Conservation (phyloP, 2,329 filamentous ascomycete species). For the Triangularia verruculosa region DNA sequence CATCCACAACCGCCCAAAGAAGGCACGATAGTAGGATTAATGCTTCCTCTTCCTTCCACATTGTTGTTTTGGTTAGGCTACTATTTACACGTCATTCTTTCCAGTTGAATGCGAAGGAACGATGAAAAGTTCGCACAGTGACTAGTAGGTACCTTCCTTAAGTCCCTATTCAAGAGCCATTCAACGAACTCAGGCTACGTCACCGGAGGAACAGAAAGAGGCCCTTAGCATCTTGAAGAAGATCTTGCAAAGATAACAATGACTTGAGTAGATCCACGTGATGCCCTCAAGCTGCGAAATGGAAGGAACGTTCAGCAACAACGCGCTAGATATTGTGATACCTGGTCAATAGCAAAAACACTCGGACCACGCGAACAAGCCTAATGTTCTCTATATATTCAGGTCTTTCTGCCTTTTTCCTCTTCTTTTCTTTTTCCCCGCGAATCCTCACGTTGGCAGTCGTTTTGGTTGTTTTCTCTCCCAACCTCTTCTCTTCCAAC, state of each 20-base stretch:
- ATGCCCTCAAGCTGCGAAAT: background rate
- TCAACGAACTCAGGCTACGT: too few species aligned
- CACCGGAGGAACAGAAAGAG: too few species aligned
- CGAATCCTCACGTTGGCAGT: background rate
- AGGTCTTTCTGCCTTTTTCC: background rate
- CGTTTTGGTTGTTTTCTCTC: background rate
- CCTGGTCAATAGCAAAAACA: background rate
- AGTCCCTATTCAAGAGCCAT: too few species aligned
- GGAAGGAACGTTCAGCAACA: too few species aligned
- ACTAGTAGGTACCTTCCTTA: too few species aligned
- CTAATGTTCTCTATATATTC: background rate
- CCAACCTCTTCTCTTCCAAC: background rate
- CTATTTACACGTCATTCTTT: background rate
- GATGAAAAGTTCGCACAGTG: background rate
- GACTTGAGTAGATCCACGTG: background rate
- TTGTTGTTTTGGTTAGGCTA: too few species aligned
- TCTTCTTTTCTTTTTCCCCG: background rate
- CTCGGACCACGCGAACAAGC: background rate
- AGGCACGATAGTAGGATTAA: background rate
- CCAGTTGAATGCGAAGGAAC: background rate
- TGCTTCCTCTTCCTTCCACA: background rate
- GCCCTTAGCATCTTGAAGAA: too few species aligned
- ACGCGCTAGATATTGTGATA: background rate
- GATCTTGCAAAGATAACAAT: too few species aligned
- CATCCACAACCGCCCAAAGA: background rate